Evolutionary conservation across 1,139 yeast species (phyloP), one percentile per base, ranked within the genome.

Genomic region (Debaryomyces udenii): DNA sequence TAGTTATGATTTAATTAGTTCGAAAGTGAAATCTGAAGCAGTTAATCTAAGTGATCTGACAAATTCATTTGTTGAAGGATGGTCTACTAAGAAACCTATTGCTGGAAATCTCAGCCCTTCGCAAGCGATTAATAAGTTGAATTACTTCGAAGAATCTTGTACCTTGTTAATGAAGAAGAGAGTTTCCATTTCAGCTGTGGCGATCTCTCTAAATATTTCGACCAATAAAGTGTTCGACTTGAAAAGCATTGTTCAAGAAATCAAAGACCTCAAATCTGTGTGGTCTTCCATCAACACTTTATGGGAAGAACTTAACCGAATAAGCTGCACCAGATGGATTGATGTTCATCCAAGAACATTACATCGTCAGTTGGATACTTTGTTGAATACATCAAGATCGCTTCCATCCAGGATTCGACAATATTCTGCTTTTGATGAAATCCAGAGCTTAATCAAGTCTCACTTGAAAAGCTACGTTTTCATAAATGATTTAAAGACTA

Each of bases 341-440:
- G 64, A 70, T 0, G 57, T 81, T 4, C 73, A 73, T 16, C 71
- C 82, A 0, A 61, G 80, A 18, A 61, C 66, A 1, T 49, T 86
- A 3, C 70, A 83, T 31, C 63, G 61, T 14, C 62, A 68, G 14
- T 63, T 88, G 16, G 89, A 85, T 27, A 76, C 68, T 1, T 56
- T 85, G 7, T 48, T 81, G 1, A 61, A 64, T 4, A 54, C 59
- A 1, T 70, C 85, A 2, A 70, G 83, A 42, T 56, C 74, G 0
- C 69, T 83, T 62, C 87, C 94, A 0, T 63, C 74, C 0, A 70
- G 76, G 14, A 71, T 84, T 15, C 73, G 89, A 6, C 90, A 83
- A 48, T 86, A 86, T 55, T 68, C 82, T 1, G 89, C 91, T 0
- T 85, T 83, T 56, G 85, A 78, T 48, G 76, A 76, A 31, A 69